Evolutionary conservation across 2,329 filamentous ascomycete species (phyloP), one percentile per base, ranked within the genome.

Genomic region (Beauveria rudraprayagi): DNA sequence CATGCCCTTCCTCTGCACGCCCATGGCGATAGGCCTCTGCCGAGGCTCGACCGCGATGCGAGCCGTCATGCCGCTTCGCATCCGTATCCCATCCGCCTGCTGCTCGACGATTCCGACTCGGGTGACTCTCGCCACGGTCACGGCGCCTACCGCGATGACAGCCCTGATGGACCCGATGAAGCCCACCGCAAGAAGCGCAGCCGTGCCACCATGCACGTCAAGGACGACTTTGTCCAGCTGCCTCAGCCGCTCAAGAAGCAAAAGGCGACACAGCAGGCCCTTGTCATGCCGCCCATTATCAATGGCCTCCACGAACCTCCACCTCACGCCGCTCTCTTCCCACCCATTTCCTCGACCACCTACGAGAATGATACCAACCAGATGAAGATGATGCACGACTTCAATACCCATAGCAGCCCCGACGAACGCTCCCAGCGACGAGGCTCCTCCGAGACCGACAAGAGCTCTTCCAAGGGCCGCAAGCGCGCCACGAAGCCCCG

Each of bases 171-270:
- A 11, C 66, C 66, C 14, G 80, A 83, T 44, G 80, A 83, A 52
- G 65, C 68, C 26, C 72, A 76, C 37, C 77, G 75, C 56, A 86
- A 84, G 73, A 86, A 85, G 70, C 76, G 83, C n/a, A 76, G 75
- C 34, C 73, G 78, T 55, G 72, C 72, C 8, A 43, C 51, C 30
- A 69, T 78, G 48, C 73, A 77, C 30, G 74, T 73, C 61, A 84
- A 85, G 65, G 85, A 87, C 61, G 83, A 87, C 64, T 83, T 85
- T 64, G 79, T 86, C 43, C 84, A 87, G 68, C 75, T 87, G 17
- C 85, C 85, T 1, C 83, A 87, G 67, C 84, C 84, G 3, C 76
- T 83, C 53, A 86, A 86, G 75, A 87, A 86, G 68, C 83, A 84
- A 66, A 86, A 84, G 69, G 80, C 84, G 3, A 76, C 78, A 14